Base-by-base conservation (phyloP, 139 green algal genomes). In the Penium margaritaceum region DNA sequence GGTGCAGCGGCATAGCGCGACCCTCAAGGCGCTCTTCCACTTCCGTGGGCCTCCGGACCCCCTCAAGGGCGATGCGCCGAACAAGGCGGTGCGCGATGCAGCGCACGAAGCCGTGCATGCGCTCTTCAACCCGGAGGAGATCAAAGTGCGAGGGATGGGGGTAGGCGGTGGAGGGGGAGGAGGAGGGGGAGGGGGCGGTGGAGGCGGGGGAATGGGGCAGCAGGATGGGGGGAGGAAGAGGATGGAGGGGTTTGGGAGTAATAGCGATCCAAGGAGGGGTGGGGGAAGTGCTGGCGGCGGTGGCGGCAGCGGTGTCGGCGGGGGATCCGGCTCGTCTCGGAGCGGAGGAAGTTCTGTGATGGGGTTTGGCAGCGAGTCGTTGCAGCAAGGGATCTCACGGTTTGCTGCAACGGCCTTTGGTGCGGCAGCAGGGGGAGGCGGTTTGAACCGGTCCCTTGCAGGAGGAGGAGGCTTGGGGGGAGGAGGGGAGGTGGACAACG, bases 31-130 rank as follows among this genome's bases (percentile, higher is more conserved):
- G 14, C 71, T 81, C n/a, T 72, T 81, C 44, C 44, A 81, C 68
- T 81, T 63, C 60, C 79, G 30, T 35, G 74, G 74, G 19, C 67
- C 72, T 24, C 74, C 74, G 24, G 74, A 81, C 47, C 65, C 74
- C 19, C 51, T 81, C n/a, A 75, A 70, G 34, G 74, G 74, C 19
- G 74, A 81, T 46, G 58, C 74, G 21, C 47, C 47, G 14, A 81
- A 81, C 60, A 81, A 81, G 38, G 74, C 74, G 0, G 74, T 81
- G 44, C 14, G 74, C 9, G 74, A 81, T 27, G 57, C 62, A 44
- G 74, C 74, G 14, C 67, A 81, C 15, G 74, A 70, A 24, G 39
- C 74, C 15, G 43, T 81, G 12, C 47, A 70, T 21, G 74, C 67
- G 3, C n/a, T 81, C 2, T 81, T 75, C 47, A 60, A 38, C 47